A percentile compares a stretch with the other conserved stretches of the same genome.
Conservation (phyloP, 768 basidiomycete species). For the Russula ochroleuca region DNA sequence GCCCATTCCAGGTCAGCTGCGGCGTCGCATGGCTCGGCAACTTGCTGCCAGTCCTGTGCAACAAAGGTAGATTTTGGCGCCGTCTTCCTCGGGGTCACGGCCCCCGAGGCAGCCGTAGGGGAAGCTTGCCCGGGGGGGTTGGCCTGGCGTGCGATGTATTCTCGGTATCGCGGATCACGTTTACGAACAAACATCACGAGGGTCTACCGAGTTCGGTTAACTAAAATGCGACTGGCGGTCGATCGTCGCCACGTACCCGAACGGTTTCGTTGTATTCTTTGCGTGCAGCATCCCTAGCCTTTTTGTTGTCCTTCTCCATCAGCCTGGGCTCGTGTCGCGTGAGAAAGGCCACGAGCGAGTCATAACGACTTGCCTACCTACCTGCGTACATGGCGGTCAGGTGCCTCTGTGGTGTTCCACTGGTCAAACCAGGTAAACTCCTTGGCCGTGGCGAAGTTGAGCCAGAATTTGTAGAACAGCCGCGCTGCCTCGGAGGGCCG, state of each 20-base stretch:
- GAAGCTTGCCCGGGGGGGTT: constrained; percentile 37
- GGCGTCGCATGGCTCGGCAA: constrained; percentile 39
- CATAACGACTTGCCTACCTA: constrained; percentile 31
- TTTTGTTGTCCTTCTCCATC: constrained; percentile 97
- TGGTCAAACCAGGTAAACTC: constrained; percentile 84
- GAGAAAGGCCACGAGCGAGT: constrained; percentile 3
- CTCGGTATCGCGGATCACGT: constrained; percentile 84
- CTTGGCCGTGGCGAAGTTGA: constrained; percentile 81
- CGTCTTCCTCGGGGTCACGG: constrained; percentile 35
- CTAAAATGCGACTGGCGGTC: not conserved
- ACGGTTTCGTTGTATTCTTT: constrained; percentile 92
- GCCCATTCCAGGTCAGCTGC: constrained; percentile 74
- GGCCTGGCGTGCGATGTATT: constrained; percentile 47
- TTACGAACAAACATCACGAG: constrained; percentile 74
- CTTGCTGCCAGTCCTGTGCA: constrained; percentile 89
- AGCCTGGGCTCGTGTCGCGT: constrained; percentile 44
- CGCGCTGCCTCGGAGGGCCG: constrained; percentile 51
- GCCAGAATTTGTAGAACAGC: constrained; percentile 82
- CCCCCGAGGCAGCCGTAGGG: constrained; percentile 22
- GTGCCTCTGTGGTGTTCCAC: constrained; percentile 80
- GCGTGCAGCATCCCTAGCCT: constrained; percentile 78
- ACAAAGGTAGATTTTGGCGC: constrained; percentile 48
- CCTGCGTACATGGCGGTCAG: constrained; percentile 81
- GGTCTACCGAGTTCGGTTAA: constrained; percentile 42
- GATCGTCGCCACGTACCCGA: constrained; percentile 47